A percentile compares a stretch with the other conserved stretches of the same genome.
phyloP scores from a whole-genome alignment of 257 asterid genomes.

The Solanum lycopersicoides region DNA sequence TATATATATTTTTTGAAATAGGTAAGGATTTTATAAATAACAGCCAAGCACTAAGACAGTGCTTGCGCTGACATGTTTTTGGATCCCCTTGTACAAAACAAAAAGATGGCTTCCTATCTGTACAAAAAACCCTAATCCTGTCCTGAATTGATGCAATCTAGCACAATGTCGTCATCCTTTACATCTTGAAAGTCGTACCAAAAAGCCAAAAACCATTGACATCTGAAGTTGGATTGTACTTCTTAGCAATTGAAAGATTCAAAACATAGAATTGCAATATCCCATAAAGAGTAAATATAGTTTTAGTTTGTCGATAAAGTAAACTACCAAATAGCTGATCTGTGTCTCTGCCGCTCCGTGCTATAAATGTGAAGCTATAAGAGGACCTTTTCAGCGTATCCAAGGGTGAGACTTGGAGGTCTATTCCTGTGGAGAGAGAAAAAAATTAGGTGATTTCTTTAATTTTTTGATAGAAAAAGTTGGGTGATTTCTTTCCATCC shows the following conservation, averaged over 20 bases:
- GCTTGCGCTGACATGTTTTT: background rate
- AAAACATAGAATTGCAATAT: background rate
- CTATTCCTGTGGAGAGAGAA: background rate
- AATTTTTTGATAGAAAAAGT: background rate
- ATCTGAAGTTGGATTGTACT: background rate
- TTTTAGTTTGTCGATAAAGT: background rate
- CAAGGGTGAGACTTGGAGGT: background rate
- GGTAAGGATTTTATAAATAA: background rate
- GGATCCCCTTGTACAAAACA: background rate
- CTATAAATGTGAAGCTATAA: background rate
- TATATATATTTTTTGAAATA: background rate
- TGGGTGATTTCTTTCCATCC: background rate
- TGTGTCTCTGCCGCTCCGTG: background rate
- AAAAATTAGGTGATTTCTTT: background rate
- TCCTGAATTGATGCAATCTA: background rate
- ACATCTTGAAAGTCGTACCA: background rate
- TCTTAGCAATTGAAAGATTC: background rate
- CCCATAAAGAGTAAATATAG: background rate
- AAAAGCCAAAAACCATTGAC: background rate
- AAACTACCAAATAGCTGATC: background rate
- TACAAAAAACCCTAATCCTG: background rate
- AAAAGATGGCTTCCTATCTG: background rate
- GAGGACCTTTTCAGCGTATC: background rate
- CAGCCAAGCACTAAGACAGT: background rate
- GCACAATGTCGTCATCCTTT: background rate